Evolutionary conservation across 2,329 filamentous ascomycete species (phyloP).

Genomic region (Neoarthrinium moseri): DNA sequence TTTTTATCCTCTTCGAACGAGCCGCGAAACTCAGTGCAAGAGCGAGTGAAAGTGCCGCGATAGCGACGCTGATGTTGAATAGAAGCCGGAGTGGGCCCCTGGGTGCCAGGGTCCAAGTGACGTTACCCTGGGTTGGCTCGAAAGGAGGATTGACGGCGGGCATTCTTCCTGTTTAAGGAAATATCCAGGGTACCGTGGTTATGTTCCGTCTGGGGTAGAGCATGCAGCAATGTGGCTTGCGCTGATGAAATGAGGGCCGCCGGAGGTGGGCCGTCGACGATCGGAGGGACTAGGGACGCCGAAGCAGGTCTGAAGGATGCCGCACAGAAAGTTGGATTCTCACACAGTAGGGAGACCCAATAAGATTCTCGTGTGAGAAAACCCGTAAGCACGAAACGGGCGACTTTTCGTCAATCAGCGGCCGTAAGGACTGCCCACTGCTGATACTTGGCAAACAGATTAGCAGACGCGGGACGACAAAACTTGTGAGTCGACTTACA

Average conservation of each 20-base stretch:
- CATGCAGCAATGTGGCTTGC: constrained; percentile 19
- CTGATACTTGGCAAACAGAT: no score
- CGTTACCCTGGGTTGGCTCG: constrained; percentile 25
- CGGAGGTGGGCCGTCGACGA: constrained; percentile 21
- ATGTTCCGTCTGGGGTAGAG: constrained; percentile 18
- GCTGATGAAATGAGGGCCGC: constrained; percentile 16
- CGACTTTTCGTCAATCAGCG: no score
- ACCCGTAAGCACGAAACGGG: no score
- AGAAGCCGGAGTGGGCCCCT: constrained; percentile 24
- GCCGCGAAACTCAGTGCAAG: constrained; percentile 17
- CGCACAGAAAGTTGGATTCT: constrained; percentile 3
- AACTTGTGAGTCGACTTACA: background rate
- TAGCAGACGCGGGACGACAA: no score
- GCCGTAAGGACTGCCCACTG: no score
- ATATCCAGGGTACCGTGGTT: background rate
- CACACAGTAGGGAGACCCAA: background rate
- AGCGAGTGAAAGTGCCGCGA: constrained; percentile 20
- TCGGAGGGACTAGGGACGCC: constrained; percentile 17
- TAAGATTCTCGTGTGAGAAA: no score
- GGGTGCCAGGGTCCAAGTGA: constrained; percentile 25
- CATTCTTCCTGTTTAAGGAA: constrained; percentile 34
- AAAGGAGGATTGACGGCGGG: constrained; percentile 33
- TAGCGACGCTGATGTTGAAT: constrained; percentile 15
- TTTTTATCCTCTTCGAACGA: constrained; percentile 20
- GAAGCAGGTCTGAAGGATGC: constrained; percentile 19